Evolutionary conservation across 176 grass and related monocot species (phyloP), one percentile per base, ranked within the genome.

Genomic region (Aegilops longissima): DNA sequence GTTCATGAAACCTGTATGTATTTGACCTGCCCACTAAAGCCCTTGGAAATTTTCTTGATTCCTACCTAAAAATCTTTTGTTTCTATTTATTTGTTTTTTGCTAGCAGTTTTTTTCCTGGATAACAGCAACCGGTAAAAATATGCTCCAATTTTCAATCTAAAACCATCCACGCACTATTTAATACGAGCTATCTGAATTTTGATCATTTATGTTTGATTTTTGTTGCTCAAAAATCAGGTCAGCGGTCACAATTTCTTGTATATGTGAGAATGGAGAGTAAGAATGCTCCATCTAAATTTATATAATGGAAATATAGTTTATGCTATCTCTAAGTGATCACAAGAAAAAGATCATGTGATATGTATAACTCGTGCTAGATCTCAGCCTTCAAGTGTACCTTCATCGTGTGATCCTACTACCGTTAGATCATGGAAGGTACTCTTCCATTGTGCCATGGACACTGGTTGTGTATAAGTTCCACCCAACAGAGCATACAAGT

Each of bases 311-410:
- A 64, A 79, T 66, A 10, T 56, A 73, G 18, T 54, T 64, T 17
- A 78, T 82, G 29, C 42, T 66, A 72, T 71, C 30, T 76, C 62
- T 68, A 30, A 84, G 36, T 77, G 70, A 49, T 88, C 23, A 61
- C n/a, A 76, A 62, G 17, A 76, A 56, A 65, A 90, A 76, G 65
- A 52, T 30, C 39, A 82, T 65, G 68, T 91, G 30, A 23, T 61
- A 52, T 77, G 29, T 14, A 77, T 84, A 85, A 84, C 81, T 80
- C n/a, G 2, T 87, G 85, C 70, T 80, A 81, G 81, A 45, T 77
- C 77, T 81, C 36, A 84, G 81, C 82, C 77, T 87, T 87, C 76
- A 77, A 81, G 58, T 77, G 70, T 85, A 87, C 27, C 49, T 76
- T 80, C 34, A 59, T 47, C 76, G 7, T 36, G 31, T 66, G 51